Percentiles rank a stretch among this genome's conserved stretches.
These are phyloP conservation scores for Thamnidium elegans DNA, from an alignment of 192 early-diverging fungal genomes.

Conservation along the genomic window DNA sequence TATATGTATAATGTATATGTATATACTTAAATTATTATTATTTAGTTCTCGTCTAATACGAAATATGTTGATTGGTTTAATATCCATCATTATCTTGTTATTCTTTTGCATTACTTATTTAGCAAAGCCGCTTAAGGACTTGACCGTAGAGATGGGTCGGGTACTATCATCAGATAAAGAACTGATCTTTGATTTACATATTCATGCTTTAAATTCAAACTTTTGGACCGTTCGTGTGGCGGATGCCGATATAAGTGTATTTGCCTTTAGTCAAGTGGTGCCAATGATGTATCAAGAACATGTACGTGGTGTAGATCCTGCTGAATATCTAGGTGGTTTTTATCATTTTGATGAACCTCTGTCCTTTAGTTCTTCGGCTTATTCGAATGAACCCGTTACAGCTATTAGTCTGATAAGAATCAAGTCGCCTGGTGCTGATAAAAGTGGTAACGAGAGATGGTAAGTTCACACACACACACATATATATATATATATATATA, in stretches of 20 bases:
- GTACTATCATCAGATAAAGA: conserved; percentile 66
- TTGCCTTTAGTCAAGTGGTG: conserved; percentile 50
- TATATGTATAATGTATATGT: background rate
- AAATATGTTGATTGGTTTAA: conserved; percentile 1
- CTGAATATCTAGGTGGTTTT: conserved; percentile 33
- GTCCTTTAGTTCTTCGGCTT: conserved; percentile 23
- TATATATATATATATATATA: background rate
- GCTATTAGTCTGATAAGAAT: conserved; percentile 34
- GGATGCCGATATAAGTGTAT: conserved; percentile 58
- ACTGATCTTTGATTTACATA: conserved; percentile 61
- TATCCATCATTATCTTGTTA: background rate
- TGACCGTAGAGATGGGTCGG: conserved; percentile 43
- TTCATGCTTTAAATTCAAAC: conserved; percentile 54
- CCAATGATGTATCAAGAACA: background rate
- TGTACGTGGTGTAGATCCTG: conserved; percentile 26
- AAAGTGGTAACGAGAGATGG: conserved; percentile 40
- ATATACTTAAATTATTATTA: background rate
- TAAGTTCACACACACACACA: background rate
- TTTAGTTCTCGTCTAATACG: conserved; percentile 10
- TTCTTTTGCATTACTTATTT: conserved; percentile 11
- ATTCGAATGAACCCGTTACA: conserved; percentile 10
- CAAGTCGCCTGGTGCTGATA: conserved; percentile 39
- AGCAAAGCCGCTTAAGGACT: conserved; percentile 18
- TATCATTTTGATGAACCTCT: conserved; percentile 37
- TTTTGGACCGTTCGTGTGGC: conserved; percentile 55